These are phyloP conservation scores for Globisporangium paroecandrum DNA, from an alignment of 352 stramenopile genomes.

Conservation along the genomic window DNA sequence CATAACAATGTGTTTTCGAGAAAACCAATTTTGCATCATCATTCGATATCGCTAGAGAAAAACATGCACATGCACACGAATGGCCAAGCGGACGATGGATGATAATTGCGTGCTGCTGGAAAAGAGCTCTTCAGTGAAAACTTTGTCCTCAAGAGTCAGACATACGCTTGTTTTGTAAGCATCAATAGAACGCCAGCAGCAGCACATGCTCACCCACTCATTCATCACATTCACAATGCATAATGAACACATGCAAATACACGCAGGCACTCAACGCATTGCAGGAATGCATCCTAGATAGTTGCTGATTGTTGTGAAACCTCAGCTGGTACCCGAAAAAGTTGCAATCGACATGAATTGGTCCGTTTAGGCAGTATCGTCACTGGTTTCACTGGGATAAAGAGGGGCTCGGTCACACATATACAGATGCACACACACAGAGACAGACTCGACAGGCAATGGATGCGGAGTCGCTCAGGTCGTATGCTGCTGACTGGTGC, in stretches of 20 bases:
- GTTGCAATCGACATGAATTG: slow-evolving; percentile 90
- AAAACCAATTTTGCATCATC: slow-evolving; percentile 63
- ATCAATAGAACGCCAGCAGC: slow-evolving; percentile 45
- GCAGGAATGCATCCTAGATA: not conserved
- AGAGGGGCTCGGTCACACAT: not conserved
- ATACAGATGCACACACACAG: slow-evolving; percentile 3
- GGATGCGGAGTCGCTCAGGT: not conserved
- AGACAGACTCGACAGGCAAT: not conserved
- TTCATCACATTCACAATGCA: slow-evolving; percentile 3
- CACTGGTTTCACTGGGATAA: slow-evolving; percentile 44
- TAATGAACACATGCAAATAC: slow-evolving; percentile 8
- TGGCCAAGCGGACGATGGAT: not conserved
- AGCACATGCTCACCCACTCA: slow-evolving; percentile 1
- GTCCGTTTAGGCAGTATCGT: slow-evolving; percentile 78
- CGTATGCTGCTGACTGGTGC: not conserved
- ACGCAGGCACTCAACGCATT: not conserved
- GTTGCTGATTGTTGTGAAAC: slow-evolving; percentile 33
- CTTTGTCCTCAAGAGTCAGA: slow-evolving; percentile 77
- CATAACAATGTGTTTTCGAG: slow-evolving; percentile 49
- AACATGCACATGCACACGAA: not conserved
- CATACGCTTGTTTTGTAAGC: slow-evolving; percentile 85
- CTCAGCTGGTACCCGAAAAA: slow-evolving; percentile 89
- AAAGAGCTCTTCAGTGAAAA: slow-evolving; percentile 45
- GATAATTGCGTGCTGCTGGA: not conserved
- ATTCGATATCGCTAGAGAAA: slow-evolving; percentile 39